Conservation (phyloP, 805 yeast species). For the Saccharomycodes ludwigii region DNA sequence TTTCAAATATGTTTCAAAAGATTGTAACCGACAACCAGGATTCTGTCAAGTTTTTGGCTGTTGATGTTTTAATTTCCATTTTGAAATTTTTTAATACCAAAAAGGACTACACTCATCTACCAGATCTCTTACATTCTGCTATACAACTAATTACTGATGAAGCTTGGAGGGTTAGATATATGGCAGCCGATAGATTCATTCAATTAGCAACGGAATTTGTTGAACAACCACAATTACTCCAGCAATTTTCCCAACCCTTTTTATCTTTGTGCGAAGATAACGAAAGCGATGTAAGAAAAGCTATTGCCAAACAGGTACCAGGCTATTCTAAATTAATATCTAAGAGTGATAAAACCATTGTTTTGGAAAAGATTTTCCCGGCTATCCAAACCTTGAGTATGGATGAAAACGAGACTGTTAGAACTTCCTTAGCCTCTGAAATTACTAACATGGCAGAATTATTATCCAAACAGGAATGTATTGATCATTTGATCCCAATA, state of each 20-base stretch:
- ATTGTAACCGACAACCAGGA: constrained; percentile 83
- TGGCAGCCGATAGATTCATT: constrained; percentile 92
- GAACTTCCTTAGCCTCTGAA: constrained; percentile 84
- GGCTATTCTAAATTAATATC: constrained; percentile 45
- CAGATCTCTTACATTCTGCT: constrained; percentile 52
- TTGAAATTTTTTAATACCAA: constrained; percentile 52
- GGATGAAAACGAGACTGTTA: constrained; percentile 86
- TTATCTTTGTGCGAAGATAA: constrained; percentile 72
- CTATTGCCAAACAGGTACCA: constrained; percentile 85
- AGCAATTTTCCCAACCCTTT: constrained; percentile 45
- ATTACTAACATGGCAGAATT: constrained; percentile 80
- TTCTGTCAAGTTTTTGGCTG: constrained; percentile 80
- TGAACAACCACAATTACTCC: constrained; percentile 40
- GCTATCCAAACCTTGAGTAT: constrained; percentile 70
- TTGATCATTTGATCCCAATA: constrained; percentile 72
- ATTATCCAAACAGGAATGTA: constrained; percentile 73
- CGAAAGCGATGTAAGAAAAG: constrained; percentile 95
- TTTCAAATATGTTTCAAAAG: constrained; percentile 71
- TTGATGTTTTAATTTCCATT: constrained; percentile 78
- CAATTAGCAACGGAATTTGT: constrained; percentile 55
- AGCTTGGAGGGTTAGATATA: constrained; percentile 96
- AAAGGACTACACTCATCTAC: constrained; percentile 44
- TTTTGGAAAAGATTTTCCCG: constrained; percentile 67
- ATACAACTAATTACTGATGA: constrained; percentile 70
- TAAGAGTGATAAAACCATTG: constrained; percentile 28